phyloP scores from a whole-genome alignment of 345 rosid genomes.

The Syzygium jambos region DNA sequence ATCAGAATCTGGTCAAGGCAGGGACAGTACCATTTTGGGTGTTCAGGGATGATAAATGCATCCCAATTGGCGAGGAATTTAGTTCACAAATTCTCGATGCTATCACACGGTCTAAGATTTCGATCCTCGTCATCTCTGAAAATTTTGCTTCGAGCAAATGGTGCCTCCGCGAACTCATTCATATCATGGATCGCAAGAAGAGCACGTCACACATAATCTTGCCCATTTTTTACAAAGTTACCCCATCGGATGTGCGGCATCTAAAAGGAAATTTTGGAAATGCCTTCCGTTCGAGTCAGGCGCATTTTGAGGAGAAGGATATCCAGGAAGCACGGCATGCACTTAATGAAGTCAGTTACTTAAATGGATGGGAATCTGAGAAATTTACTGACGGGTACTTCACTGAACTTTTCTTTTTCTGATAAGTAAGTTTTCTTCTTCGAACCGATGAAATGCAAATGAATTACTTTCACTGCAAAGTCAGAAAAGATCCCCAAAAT shows the following conservation, averaged over 20 bases:
- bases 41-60: fast-evolving
- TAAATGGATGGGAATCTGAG: background rate
- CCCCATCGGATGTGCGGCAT: background rate
- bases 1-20: background rate
- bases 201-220: fast-evolving
- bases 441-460: too few species aligned
- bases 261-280: background rate
- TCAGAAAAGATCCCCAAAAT: too few species aligned
- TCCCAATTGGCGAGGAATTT: fast-evolving
- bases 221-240: background rate
- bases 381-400: background rate
- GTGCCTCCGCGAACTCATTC: background rate
- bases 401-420: fast-evolving
- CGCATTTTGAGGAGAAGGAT: background rate
- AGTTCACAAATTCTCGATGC: background rate
- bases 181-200: background rate
- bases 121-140: fast-evolving
- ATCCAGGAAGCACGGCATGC: fast-evolving
- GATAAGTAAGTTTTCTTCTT: background rate
- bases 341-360: fast-evolving
- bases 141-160: background rate
- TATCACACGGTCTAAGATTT: background rate
- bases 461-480: too few species aligned
- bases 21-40: fast-evolving
- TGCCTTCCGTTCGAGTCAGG: fast-evolving